These are phyloP conservation scores for Oxytropis ochrocephala DNA, from an alignment of 306 rosid species.

Conservation along the genomic window DNA sequence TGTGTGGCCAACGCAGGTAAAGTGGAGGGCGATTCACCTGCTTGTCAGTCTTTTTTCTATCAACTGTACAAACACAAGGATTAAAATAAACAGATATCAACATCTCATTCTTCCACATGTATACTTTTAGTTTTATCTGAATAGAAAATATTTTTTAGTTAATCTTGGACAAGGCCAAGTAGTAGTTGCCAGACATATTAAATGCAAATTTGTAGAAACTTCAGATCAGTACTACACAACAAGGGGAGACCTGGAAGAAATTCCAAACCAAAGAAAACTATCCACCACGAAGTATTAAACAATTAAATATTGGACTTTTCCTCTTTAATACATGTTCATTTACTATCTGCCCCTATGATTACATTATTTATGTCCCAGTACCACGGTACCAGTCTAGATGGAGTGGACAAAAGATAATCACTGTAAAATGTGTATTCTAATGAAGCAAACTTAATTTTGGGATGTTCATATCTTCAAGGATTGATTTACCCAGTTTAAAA, in stretches of 20 bases:
- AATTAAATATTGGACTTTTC: background rate
- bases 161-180: background rate
- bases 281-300: slow-evolving; percentile 5
- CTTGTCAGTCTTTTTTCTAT: slow-evolving; percentile 34
- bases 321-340: background rate
- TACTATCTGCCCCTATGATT: background rate
- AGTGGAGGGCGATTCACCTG: slow-evolving; percentile 46
- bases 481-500: background rate
- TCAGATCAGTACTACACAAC: slow-evolving; percentile 10
- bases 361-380: slow-evolving; percentile 4
- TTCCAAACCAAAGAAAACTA: slow-evolving; percentile 1
- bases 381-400: background rate
- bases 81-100: slow-evolving; percentile 12
- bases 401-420: background rate
- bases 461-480: slow-evolving; percentile 11
- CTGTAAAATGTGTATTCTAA: background rate
- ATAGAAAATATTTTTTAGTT: background rate
- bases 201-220: slow-evolving; percentile 24
- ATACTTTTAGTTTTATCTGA: background rate
- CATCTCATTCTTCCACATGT: slow-evolving; percentile 7
- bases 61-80: slow-evolving; percentile 43
- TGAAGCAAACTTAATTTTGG: slow-evolving; percentile 2
- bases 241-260: background rate
- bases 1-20: slow-evolving; percentile 82
- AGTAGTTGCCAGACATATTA: background rate